Conservation (phyloP, 441 rosid species). For the Croton setiger region DNA sequence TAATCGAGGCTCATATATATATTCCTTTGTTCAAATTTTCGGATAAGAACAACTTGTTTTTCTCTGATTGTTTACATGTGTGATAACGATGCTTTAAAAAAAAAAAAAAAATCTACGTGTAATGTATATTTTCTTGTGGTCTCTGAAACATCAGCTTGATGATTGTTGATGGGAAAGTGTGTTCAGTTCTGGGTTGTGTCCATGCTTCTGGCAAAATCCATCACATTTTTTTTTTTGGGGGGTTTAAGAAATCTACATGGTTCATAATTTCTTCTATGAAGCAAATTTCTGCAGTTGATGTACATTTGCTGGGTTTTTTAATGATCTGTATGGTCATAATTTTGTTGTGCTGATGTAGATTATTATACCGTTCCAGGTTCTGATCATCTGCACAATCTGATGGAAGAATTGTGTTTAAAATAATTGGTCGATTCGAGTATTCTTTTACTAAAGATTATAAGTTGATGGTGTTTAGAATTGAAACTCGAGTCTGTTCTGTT, state of each 20-base stretch:
- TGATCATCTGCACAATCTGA: constrained; percentile 13
- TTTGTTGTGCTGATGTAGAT: constrained; percentile 9
- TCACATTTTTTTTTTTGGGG: background rate
- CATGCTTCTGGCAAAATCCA: background rate
- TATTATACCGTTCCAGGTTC: constrained; percentile 25
- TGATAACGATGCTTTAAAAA: background rate
- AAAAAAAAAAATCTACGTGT: background rate
- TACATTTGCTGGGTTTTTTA: background rate
- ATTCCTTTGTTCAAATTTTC: background rate
- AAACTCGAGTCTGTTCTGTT: constrained; percentile 12
- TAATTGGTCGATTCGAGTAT: constrained; percentile 18
- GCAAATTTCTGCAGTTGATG: background rate
- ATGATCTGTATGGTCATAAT: background rate
- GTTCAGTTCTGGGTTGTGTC: background rate
- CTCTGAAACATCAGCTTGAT: background rate
- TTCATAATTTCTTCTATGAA: background rate
- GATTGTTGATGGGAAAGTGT: background rate
- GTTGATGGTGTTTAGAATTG: background rate
- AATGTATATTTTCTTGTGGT: background rate
- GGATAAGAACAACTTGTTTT: constrained; percentile 7
- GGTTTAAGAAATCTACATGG: background rate
- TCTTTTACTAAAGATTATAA: background rate
- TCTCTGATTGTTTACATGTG: constrained; percentile 1
- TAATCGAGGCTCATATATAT: constrained; percentile 10
- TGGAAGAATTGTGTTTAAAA: constrained; percentile 22